Evolutionary conservation across 1,139 yeast species (phyloP), one percentile per base, ranked within the genome.

Genomic region (Yamadazyma jaroonii): DNA sequence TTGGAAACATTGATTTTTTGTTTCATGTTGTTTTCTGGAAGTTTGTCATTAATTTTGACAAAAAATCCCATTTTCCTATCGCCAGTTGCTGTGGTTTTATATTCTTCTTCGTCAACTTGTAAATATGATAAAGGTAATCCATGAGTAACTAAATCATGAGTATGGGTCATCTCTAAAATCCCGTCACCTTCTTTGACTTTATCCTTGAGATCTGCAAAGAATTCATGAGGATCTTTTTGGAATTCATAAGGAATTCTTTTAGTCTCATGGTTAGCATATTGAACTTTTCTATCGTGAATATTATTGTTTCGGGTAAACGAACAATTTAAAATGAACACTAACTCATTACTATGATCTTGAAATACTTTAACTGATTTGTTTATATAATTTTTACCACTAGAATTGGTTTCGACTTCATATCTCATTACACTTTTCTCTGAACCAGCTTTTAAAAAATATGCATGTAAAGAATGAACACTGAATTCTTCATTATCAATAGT

Each of bases 401-500:
- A 52, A 36, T 61, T 42, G 34, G 54, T 49, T 38, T 57, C 65
- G 11, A 67, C 61, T 33, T 58, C 55, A 45, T 56, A 61, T 35
- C 57, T 48, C 46, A 65, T 57, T 9, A 57, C 54, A 8, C 43
- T 41, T 22, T 53, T 38, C 30, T 54, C 60, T 36, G 53, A 56
- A 1, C 67, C 71, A 1, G 70, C 63, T 38, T 56, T 59, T 10
- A 67, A 50, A 42, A 68, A 69, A 45, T 59, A 64, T 3, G 69
- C 58, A 42, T 70, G 75, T 34, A 68, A 53, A 7, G 72, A 65
- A 39, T 68, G 69, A 4, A 73, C 68, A 7, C 60, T 56, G 46
- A 66, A 59, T 7, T 60, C 55, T 25, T 70, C 49, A 45, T 65
- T 64, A 40, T 64, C 71, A 42, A 69, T 50, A 9, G 70, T 52